A percentile compares a stretch with the other conserved stretches of the same genome.
Conservation (phyloP, 306 rosid genomes). For the Neltuma alba region DNA sequence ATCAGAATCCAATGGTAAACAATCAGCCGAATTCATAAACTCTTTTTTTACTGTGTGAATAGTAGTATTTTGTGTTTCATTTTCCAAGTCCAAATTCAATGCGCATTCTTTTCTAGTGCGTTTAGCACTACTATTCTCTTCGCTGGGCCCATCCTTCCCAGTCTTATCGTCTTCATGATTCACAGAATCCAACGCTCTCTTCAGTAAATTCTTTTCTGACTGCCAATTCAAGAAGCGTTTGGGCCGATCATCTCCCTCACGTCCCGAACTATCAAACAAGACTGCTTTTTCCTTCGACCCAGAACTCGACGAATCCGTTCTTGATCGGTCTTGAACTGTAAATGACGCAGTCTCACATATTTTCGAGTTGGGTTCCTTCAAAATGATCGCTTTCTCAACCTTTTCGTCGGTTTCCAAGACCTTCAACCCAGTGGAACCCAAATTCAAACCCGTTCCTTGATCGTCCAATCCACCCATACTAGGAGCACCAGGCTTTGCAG, state of each 20-base stretch:
- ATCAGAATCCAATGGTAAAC: not conserved
- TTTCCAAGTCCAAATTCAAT: constrained; percentile 20
- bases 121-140: constrained; percentile 22
- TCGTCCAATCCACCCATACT: not conserved
- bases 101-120: constrained; percentile 1
- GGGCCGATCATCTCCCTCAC: constrained; percentile 9
- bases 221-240: constrained; percentile 31
- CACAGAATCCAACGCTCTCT: constrained; percentile 19
- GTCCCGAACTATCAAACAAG: constrained; percentile 28
- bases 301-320: not conserved
- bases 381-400: not conserved
- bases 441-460: constrained; percentile 8
- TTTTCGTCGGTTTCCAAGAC: constrained; percentile 21
- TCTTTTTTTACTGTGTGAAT: not conserved
- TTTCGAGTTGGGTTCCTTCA: not conserved
- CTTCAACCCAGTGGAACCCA: constrained; percentile 6
- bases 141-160: not conserved
- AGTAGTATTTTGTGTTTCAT: not conserved
- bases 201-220: constrained; percentile 44
- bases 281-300: constrained; percentile 41
- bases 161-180: not conserved
- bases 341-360: not conserved
- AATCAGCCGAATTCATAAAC: not conserved
- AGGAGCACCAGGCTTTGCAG: not conserved
- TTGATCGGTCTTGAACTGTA: not conserved